Conservation (phyloP, 306 rosid genomes). For the Citrullus colocynthis region DNA sequence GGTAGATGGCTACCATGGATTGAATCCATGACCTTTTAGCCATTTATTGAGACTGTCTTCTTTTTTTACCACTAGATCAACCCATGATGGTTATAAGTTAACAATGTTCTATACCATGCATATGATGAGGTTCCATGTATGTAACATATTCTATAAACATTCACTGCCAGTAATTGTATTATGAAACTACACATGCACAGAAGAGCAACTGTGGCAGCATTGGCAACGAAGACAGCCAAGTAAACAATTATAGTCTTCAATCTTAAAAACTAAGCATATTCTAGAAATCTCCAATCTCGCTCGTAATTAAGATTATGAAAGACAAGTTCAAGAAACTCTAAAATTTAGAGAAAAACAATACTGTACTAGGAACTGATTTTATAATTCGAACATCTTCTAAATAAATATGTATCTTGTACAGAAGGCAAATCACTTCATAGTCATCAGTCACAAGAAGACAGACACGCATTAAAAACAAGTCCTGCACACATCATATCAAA, state of each 20-base stretch:
- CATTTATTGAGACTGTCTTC: too few relatives aligned
- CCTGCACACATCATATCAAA: neutral
- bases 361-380: neutral
- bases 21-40: too few relatives aligned
- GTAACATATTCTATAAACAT: neutral
- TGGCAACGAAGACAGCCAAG: neutral
- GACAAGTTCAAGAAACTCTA: neutral
- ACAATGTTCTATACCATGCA: neutral
- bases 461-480: neutral
- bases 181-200: neutral
- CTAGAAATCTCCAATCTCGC: neutral
- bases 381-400: conserved; percentile 3
- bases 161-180: neutral
- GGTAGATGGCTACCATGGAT: too few relatives aligned
- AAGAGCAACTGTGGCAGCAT: neutral
- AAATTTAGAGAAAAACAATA: neutral
- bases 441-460: conserved; percentile 12
- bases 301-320: neutral
- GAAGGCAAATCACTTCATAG: neutral
- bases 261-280: neutral
- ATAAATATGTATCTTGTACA: neutral
- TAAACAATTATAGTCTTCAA: neutral
- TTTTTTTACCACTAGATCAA: too few relatives aligned
- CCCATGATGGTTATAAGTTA: neutral
- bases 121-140: neutral